Evolutionary conservation across 192 early-diverging fungal genomes (phyloP), one percentile per base, ranked within the genome.

Genomic region (Coemansia javaensis): DNA sequence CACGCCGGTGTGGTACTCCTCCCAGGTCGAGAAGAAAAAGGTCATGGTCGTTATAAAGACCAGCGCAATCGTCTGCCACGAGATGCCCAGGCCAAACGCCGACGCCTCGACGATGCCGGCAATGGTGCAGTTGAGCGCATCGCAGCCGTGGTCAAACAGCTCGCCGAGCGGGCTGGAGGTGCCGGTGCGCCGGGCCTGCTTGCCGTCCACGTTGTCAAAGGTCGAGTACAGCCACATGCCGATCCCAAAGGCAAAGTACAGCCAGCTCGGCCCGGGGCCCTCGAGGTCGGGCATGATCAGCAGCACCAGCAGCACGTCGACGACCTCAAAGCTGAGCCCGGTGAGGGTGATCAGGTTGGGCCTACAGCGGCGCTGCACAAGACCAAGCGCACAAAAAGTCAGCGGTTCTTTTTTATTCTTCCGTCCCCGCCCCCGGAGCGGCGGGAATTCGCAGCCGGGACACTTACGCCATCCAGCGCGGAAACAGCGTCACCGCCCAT

Each of bases 401-500:
- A n/a, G n/a, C n/a, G n/a, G n/a, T n/a, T n/a, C n/a, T n/a, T n/a
- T n/a, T n/a, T n/a, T n/a, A n/a, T n/a, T n/a, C n/a, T n/a, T n/a
- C n/a, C n/a, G n/a, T n/a, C n/a, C n/a, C n/a, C n/a, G n/a, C n/a
- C n/a, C n/a, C n/a, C n/a, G n/a, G n/a, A n/a, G n/a, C n/a, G n/a
- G n/a, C n/a, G 15, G 28, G 24, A n/a, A 27, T n/a, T 25, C 22
- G 7, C 12, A 9, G 4, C 5, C 5, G 24, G n/a, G 42, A 44
- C 31, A 89, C 85, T 85, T 83, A 89, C 87, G 93, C 93, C 81
- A 95, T 82, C 90, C 90, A 95, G 58, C 86, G 69, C 14, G 93
- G 93, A 63, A 95, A 91, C 37, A 91, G 62, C 10, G 83, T 85
- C 23, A 92, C 85, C 14, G 85, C 83, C 81, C 85, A 88, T 59